Base-by-base conservation (phyloP, 2,329 filamentous ascomycete species). In the Aspergillus terreus region DNA sequence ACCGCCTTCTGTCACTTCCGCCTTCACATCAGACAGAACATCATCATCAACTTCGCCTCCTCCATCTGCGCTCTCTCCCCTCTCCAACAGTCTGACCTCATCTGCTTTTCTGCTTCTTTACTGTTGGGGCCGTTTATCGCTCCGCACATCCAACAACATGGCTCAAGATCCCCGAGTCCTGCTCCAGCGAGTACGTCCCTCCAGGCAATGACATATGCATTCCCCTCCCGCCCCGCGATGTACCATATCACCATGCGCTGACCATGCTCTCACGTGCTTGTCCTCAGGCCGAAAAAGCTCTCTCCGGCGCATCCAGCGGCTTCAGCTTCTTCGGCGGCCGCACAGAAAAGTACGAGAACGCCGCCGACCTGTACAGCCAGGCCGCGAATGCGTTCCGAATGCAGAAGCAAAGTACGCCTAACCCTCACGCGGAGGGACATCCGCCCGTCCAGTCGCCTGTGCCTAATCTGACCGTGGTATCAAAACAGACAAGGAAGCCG, bases 301-400 rank as follows among this genome's bases (percentile, higher is more conserved):
- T 88, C 23, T 76, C 85, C 63, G 79, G 86, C 60, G 92, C 92
- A 38, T 78, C 83, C 17, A 79, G 87, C 25, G 92, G 92, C 63
- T 96, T 96, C 76, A 89, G 85, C 70, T 85, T 96, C 74, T 96
- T 99, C 63, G 89, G 91, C 41, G 89, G 89, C 43, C 82, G 85
- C 52, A 82, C 88, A 64, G 91, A 96, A 58, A 97, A 96, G 73
- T 92, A 89, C 67, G 88, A 95, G 75, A 84, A 86, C 74, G 92
- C 92, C 12, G 90, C 88, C 57, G 91, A 96, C 61, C 78, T 94
- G 58, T 97, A 91, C 68, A 85, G 83, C 54, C 85, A 95, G 71
- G 92, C 92, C 38, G 94, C 86, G 56, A 96, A 96, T 76, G 90
- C 90, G 53, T 97, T 95, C 72, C 83, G 90, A 67, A 84, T 95